phyloP scores from a whole-genome alignment of 148 eudicot species.

The Fagopyrum esculentum region DNA sequence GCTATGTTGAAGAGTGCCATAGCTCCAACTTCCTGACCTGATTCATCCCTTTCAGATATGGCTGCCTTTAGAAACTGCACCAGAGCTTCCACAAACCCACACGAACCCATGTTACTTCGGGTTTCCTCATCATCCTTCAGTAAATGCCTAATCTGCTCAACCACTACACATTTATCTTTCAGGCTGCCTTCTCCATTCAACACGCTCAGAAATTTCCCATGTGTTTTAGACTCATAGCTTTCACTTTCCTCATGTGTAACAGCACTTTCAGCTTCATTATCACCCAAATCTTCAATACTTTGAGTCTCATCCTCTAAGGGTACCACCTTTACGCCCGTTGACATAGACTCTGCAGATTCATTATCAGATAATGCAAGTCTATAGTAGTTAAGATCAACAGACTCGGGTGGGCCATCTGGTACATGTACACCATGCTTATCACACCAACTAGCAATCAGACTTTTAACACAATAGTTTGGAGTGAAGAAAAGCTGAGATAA shows the following conservation, averaged over 20 bases:
- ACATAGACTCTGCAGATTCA: conserved; percentile 52
- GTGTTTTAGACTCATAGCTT: conserved; percentile 32
- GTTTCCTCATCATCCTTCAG: conserved; percentile 92
- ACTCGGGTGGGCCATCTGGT: conserved; percentile 90
- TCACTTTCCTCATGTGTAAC: conserved; percentile 32
- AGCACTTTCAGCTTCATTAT: conserved; percentile 47
- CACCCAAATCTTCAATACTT: conserved; percentile 49
- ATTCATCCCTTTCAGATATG: conserved; percentile 34
- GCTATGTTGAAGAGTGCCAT: conserved; percentile 98
- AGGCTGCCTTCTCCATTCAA: conserved; percentile 41
- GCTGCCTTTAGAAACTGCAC: conserved; percentile 57
- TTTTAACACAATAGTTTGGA: conserved; percentile 94
- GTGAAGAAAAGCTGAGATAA: conserved; percentile 79
- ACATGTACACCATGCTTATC: conserved; percentile 72
- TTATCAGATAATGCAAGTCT: conserved; percentile 75
- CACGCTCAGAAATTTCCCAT: conserved; percentile 41
- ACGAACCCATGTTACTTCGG: conserved; percentile 84
- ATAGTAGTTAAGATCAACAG: conserved; percentile 97
- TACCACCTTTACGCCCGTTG: conserved; percentile 54
- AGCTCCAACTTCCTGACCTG: conserved; percentile 79
- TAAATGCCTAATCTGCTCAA: conserved; percentile 73
- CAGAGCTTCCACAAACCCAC: conserved; percentile 85
- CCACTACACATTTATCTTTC: conserved; percentile 51
- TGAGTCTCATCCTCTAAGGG: conserved; percentile 48
- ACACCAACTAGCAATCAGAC: conserved; percentile 95